Conservation (phyloP, 495 filamentous ascomycete species). For the Xylaria grammica region DNA sequence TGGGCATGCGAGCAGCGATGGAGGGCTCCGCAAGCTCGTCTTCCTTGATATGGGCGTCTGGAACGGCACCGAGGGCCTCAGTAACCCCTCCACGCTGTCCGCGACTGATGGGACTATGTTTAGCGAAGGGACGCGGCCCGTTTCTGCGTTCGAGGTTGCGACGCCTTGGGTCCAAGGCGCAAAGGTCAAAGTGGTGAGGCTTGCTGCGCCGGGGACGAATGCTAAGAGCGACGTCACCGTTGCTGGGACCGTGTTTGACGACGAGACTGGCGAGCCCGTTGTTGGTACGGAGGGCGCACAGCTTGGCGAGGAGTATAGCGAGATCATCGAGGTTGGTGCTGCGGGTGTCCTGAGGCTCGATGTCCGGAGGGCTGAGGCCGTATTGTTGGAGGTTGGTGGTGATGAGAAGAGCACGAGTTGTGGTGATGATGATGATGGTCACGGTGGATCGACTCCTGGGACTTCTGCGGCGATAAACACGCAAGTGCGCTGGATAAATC, state of each 20-base stretch:
- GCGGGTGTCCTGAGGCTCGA: conserved; percentile 23
- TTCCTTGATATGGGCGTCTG: conserved; percentile 40
- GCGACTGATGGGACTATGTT: conserved; percentile 33
- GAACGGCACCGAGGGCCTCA: conserved; percentile 35
- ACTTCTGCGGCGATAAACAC: not conserved
- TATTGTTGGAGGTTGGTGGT: conserved; percentile 28
- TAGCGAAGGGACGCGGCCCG: conserved; percentile 29
- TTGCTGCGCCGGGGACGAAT: conserved; percentile 36
- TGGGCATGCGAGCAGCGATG: not conserved
- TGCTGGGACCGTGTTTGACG: conserved; percentile 30
- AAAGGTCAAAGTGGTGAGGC: conserved; percentile 21
- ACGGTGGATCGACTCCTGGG: not conserved
- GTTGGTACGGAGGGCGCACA: conserved; percentile 17
- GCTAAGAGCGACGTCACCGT: conserved; percentile 35
- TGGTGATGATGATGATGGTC: not conserved
- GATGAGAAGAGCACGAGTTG: not conserved
- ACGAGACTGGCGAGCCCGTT: conserved; percentile 24
- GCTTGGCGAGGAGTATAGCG: conserved; percentile 16
- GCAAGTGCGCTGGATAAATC: not conserved
- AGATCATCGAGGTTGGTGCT: conserved; percentile 21
- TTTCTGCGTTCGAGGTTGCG: conserved; percentile 15
- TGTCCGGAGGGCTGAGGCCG: conserved; percentile 31
- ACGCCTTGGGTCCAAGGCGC: conserved; percentile 30
- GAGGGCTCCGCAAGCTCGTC: conserved; percentile 29
- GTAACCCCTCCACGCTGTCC: conserved; percentile 34